A percentile compares a stretch with the other conserved stretches of the same genome.
Conservation (phyloP, 306 rosid species). For the Vigna nakashimae region DNA sequence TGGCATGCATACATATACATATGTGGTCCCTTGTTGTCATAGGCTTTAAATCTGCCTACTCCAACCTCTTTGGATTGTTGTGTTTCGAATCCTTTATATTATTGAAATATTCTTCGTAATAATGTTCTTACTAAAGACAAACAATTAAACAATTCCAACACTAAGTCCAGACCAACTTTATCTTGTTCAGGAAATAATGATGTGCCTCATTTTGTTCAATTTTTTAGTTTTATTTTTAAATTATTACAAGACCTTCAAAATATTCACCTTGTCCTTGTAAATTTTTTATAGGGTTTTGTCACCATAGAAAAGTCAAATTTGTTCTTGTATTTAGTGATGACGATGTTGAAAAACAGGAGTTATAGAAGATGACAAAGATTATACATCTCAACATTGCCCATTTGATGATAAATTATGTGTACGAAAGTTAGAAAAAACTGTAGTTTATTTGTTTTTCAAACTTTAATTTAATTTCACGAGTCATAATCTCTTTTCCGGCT, state of each 20-base stretch:
- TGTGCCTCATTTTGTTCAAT: not conserved
- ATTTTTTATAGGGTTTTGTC: not conserved
- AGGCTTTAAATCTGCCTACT: conserved; percentile 17
- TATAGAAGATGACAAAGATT: conserved; percentile 1
- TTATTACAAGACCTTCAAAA: not conserved
- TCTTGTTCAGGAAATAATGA: not conserved
- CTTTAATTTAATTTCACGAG: not conserved
- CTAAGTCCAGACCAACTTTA: conserved; percentile 3
- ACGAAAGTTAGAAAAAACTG: not conserved
- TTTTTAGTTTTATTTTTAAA: not conserved
- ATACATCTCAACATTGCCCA: not conserved
- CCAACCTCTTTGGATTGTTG: conserved; percentile 43
- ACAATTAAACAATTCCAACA: conserved; percentile 40
- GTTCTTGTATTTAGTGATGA: not conserved
- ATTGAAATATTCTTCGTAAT: conserved; percentile 34
- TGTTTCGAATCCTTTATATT: conserved; percentile 27
- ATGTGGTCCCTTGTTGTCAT: conserved; percentile 29
- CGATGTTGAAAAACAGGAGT: not conserved
- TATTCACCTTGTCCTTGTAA: not conserved
- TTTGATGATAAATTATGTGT: not conserved
- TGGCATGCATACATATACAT: too few relatives aligned
- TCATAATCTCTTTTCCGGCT: not conserved
- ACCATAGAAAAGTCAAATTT: not conserved
- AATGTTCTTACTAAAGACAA: conserved; percentile 36
- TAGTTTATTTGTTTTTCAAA: not conserved